These are phyloP conservation scores for Shiraia sp. DNA, from an alignment of 2,329 filamentous ascomycete genomes.

Conservation along the genomic window DNA sequence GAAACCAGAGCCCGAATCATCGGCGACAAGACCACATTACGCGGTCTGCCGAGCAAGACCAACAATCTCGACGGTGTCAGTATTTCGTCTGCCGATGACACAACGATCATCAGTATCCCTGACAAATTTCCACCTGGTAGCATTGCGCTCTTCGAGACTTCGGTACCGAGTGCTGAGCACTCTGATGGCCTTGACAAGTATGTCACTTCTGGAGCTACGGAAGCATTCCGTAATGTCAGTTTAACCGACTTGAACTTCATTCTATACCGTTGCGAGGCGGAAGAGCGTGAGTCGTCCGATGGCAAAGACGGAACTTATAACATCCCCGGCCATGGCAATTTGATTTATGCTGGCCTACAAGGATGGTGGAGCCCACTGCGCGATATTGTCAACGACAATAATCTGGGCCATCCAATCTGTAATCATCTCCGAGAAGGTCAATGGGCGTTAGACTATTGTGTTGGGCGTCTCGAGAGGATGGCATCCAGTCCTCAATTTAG, in stretches of 20 bases:
- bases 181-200: conserved; percentile 81
- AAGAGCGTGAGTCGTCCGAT: conserved; percentile 78
- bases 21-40: conserved; percentile 71
- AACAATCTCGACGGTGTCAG: conserved; percentile 73
- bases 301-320: conserved; percentile 86
- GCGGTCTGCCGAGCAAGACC: conserved; percentile 83
- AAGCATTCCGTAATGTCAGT: conserved; percentile 74
- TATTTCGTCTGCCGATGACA: conserved; percentile 71
- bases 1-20: conserved; percentile 68
- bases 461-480: conserved; percentile 75
- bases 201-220: conserved; percentile 78
- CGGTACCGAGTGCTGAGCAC: conserved; percentile 87
- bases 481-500: conserved; percentile 65
- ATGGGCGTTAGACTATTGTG: conserved; percentile 89
- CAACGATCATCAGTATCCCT: conserved; percentile 78
- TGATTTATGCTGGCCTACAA: conserved; percentile 95
- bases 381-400: conserved; percentile 82
- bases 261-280: conserved; percentile 87
- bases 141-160: conserved; percentile 94
- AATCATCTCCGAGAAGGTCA: conserved; percentile 88
- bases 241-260: conserved; percentile 88
- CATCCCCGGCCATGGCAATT: conserved; percentile 78
- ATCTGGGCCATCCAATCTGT: conserved; percentile 90
- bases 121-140: conserved; percentile 89
- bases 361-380: conserved; percentile 96